A percentile compares a stretch with the other conserved stretches of the same genome.
Conservation (phyloP, 202 grass and related monocot genomes). For the Setaria italica region DNA sequence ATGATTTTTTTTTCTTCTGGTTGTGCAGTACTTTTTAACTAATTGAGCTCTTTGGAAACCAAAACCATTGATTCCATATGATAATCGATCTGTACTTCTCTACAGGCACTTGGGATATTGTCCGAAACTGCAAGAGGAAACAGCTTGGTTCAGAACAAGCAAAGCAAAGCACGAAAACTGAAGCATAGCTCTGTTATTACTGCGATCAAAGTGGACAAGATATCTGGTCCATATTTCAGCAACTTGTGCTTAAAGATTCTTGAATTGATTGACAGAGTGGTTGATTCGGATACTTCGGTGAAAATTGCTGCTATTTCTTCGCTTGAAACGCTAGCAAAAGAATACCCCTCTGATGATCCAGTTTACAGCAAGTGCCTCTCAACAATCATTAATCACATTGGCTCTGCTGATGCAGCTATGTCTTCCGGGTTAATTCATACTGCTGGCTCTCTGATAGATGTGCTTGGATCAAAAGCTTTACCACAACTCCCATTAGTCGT, state of each 20-base stretch:
- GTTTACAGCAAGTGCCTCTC: slow-evolving; percentile 67
- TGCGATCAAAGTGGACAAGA: slow-evolving; percentile 58
- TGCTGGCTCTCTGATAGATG: slow-evolving; percentile 73
- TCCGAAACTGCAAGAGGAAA: slow-evolving; percentile 72
- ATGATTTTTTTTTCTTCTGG: not conserved
- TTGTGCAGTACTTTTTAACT: not conserved
- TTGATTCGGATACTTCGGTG: slow-evolving; percentile 45
- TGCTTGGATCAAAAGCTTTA: slow-evolving; percentile 88
- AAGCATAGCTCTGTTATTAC: slow-evolving; percentile 48
- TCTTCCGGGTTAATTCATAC: slow-evolving; percentile 75
- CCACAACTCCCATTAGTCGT: slow-evolving; percentile 75
- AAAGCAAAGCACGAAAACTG: slow-evolving; percentile 56
- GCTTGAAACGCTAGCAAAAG: slow-evolving; percentile 75
- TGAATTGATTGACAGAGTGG: slow-evolving; percentile 59
- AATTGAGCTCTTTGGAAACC: slow-evolving; percentile 22
- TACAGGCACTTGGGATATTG: slow-evolving; percentile 75
- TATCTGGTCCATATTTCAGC: slow-evolving; percentile 52
- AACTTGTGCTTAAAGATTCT: slow-evolving; percentile 80
- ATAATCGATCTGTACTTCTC: slow-evolving; percentile 38
- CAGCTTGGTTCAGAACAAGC: slow-evolving; percentile 62
- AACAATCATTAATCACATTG: slow-evolving; percentile 67
- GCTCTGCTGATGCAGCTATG: slow-evolving; percentile 55
- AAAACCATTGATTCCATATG: not conserved
- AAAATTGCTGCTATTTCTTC: slow-evolving; percentile 88
- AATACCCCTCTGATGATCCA: slow-evolving; percentile 73